phyloP scores from a whole-genome alignment of 257 asterid genomes.

The Primulina eburnea region DNA sequence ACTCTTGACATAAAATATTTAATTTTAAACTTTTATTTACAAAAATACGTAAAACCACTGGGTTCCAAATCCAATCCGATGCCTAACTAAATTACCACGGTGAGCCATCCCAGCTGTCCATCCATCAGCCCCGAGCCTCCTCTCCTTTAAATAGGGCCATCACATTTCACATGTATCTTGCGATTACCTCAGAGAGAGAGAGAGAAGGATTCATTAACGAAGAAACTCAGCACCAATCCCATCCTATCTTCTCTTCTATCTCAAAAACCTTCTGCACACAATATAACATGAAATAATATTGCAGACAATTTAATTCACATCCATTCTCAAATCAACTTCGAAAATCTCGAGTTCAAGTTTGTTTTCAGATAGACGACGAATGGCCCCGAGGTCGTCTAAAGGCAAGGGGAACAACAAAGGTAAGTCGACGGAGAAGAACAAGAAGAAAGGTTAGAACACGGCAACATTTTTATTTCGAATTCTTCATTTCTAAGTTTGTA shows the following conservation, averaged over 20 bases:
- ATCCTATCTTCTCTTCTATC: constrained; percentile 51
- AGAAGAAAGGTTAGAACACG: constrained; percentile 61
- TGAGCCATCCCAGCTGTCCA: neutral
- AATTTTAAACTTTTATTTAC: too few relatives aligned
- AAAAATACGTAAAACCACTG: too few relatives aligned
- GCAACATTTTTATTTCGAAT: too few relatives aligned
- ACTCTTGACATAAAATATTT: too few relatives aligned
- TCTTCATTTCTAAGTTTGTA: neutral
- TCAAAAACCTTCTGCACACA: too few relatives aligned
- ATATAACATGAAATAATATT: too few relatives aligned
- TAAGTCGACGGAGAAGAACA: constrained; percentile 69
- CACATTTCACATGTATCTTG: constrained; percentile 30
- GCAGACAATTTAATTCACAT: too few relatives aligned
- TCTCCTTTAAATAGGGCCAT: constrained; percentile 38
- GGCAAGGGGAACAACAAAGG: constrained; percentile 74
- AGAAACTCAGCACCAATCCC: constrained; percentile 26
- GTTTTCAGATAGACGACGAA: constrained; percentile 12
- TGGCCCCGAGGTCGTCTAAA: constrained; percentile 96
- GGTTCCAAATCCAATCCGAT: too few relatives aligned
- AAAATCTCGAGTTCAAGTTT: too few relatives aligned
- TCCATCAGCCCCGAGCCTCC: neutral
- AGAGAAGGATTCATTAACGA: constrained; percentile 51
- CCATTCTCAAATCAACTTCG: too few relatives aligned
- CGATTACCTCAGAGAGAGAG: constrained; percentile 20
- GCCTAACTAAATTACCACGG: neutral